Conservation (phyloP, 495 filamentous ascomycete genomes). For the Chaetomium fimeti region DNA sequence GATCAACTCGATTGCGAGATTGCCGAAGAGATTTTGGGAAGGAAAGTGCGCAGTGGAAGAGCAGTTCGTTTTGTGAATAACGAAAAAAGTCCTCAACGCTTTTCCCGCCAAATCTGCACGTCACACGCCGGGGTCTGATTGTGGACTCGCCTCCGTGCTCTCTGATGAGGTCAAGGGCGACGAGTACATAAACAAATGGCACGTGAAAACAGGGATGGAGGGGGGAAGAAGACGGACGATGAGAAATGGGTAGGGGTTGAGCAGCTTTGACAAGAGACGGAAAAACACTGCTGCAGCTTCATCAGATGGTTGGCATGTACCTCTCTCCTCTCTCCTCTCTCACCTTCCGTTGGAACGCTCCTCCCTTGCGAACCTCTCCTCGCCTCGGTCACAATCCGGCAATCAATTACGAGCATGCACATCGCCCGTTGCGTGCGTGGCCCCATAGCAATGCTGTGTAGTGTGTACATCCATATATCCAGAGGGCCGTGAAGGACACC, state of each 20-base stretch:
- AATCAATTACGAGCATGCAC: background rate
- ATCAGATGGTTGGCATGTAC: slow-evolving; percentile 2
- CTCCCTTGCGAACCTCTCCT: background rate
- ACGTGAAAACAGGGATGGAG: background rate
- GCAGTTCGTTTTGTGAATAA: slow-evolving; percentile 13
- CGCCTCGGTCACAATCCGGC: background rate
- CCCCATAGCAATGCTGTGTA: too few relatives aligned
- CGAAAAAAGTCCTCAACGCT: slow-evolving; percentile 20
- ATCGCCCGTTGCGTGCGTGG: background rate
- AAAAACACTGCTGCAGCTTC: background rate
- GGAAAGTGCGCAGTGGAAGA: slow-evolving; percentile 16
- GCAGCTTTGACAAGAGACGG: background rate
- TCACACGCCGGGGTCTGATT: slow-evolving; percentile 14
- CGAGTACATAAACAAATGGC: background rate
- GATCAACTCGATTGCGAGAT: slow-evolving; percentile 9
- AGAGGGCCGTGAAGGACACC: background rate
- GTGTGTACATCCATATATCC: too few relatives aligned
- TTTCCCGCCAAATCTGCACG: slow-evolving; percentile 30
- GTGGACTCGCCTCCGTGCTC: slow-evolving; percentile 9
- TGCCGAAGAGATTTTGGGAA: slow-evolving; percentile 2
- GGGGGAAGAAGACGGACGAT: background rate
- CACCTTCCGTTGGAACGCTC: slow-evolving; percentile 13
- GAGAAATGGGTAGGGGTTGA: background rate
- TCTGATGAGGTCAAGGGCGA: too few relatives aligned
- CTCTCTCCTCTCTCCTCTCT: slow-evolving; percentile 2